A percentile compares a stretch with the other conserved stretches of the same genome.
phyloP scores from a whole-genome alignment of 345 rosid species.

The Cardamine resedifolia region DNA sequence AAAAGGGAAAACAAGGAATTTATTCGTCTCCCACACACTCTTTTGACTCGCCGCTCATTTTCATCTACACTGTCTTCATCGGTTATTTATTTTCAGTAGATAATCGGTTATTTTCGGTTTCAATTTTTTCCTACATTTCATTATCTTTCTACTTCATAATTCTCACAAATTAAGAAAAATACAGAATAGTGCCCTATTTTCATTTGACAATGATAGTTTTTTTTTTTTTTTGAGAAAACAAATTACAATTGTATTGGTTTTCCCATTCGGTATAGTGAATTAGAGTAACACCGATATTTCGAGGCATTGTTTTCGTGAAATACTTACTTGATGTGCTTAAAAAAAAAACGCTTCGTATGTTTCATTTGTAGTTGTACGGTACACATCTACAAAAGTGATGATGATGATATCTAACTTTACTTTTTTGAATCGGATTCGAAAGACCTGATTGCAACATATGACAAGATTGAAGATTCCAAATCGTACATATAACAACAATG shows the following conservation, averaged over 20 bases:
- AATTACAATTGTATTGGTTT: not conserved
- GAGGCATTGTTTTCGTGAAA: not conserved
- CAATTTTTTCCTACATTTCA: too few relatives aligned
- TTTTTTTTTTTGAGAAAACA: too few relatives aligned
- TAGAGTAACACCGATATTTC: not conserved
- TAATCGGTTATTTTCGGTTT: too few relatives aligned
- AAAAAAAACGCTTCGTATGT: not conserved
- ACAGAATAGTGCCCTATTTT: not conserved
- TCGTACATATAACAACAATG: not conserved
- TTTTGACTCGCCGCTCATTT: conserved; percentile 32
- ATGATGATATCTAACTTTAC: not conserved
- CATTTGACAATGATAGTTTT: not conserved
- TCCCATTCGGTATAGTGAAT: not conserved
- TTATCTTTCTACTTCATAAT: too few relatives aligned
- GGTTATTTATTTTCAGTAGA: too few relatives aligned
- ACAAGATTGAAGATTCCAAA: not conserved
- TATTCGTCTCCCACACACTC: conserved; percentile 27
- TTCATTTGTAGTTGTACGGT: conserved; percentile 2
- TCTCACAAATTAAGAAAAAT: not conserved
- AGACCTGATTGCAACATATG: conserved; percentile 9
- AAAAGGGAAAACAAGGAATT: conserved; percentile 32
- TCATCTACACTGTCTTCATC: not conserved
- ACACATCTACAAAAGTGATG: not conserved
- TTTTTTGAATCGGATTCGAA: conserved; percentile 8
- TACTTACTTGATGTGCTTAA: not conserved